Percentiles rank a stretch among this genome's conserved stretches.
phyloP scores from a whole-genome alignment of 129 eudicot genomes.

The Mikania micrantha region DNA sequence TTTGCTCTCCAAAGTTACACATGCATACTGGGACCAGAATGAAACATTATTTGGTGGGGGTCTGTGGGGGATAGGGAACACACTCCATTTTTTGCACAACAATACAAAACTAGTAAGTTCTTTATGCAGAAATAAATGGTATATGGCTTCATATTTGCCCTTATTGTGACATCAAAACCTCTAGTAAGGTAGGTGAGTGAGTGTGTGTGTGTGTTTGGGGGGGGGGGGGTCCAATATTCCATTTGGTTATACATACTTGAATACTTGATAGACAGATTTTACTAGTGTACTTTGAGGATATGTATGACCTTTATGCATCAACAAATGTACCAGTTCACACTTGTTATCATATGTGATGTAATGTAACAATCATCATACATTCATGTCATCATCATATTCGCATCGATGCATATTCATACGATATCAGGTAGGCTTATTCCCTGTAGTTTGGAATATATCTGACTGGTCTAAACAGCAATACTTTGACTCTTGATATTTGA shows the following conservation, averaged over 20 bases:
- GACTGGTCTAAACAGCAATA: neutral
- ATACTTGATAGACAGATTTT: slow-evolving; percentile 8
- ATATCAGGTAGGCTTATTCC: neutral
- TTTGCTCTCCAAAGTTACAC: slow-evolving; percentile 27
- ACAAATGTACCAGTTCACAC: slow-evolving; percentile 10
- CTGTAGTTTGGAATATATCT: neutral
- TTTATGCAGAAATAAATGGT: neutral
- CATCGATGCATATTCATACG: too few species aligned
- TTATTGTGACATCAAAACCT: neutral
- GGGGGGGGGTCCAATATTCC: slow-evolving; percentile 27
- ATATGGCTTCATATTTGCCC: slow-evolving; percentile 3
- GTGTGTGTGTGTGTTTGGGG: too few species aligned
- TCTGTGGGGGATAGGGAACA: slow-evolving; percentile 15
- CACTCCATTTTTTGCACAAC: neutral
- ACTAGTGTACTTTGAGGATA: slow-evolving; percentile 16
- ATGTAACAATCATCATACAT: slow-evolving; percentile 1
- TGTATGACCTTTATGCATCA: slow-evolving; percentile 15
- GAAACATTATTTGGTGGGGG: slow-evolving; percentile 19
- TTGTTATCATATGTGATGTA: neutral
- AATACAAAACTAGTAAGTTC: neutral
- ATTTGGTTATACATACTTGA: slow-evolving; percentile 6
- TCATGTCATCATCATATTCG: neutral
- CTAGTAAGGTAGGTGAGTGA: neutral
- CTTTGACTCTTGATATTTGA: neutral
- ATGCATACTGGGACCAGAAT: slow-evolving; percentile 33